Conservation (phyloP, 1,284 basidiomycete species). For the Wolfiporia cocos region DNA sequence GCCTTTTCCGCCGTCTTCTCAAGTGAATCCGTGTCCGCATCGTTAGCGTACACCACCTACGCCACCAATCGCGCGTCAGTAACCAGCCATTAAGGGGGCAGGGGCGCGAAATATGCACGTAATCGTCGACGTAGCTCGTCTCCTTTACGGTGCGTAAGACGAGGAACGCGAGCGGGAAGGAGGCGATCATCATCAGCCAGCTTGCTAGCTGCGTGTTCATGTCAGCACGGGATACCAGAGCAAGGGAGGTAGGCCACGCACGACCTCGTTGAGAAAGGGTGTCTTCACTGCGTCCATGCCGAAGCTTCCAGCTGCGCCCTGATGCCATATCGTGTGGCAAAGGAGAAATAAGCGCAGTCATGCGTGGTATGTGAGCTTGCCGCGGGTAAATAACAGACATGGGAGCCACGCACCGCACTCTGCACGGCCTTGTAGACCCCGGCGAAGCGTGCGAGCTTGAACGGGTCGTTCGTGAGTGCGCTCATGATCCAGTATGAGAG, state of each 20-base stretch:
- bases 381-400: too few species aligned
- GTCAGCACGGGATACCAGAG: not conserved
- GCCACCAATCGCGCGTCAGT: not conserved
- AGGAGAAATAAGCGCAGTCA: not conserved
- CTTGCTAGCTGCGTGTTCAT: conserved; percentile 26
- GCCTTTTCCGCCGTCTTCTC: conserved; percentile 12
- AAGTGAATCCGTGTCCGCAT: conserved; percentile 17
- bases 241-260: conserved; percentile 3
- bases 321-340: too few species aligned
- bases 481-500: conserved; percentile 38
- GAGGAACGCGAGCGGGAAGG: conserved; percentile 30
- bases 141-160: conserved; percentile 33
- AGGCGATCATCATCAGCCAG: conserved; percentile 32
- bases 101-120: conserved; percentile 12
- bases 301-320: conserved; percentile 34
- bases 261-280: conserved; percentile 32
- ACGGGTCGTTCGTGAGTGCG: conserved; percentile 36
- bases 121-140: conserved; percentile 33
- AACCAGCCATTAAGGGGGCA: not conserved
- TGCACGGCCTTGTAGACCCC: conserved; percentile 34
- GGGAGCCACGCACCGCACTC: conserved; percentile 8
- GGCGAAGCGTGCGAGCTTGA: conserved; percentile 37
- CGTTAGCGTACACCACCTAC: conserved; percentile 24
- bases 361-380: too few species aligned
- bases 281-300: conserved; percentile 42